Percentiles rank a stretch among this genome's conserved stretches.
Evolutionary conservation across 257 asterid species (phyloP).

Genomic region (Primulina huaijiensis): DNA sequence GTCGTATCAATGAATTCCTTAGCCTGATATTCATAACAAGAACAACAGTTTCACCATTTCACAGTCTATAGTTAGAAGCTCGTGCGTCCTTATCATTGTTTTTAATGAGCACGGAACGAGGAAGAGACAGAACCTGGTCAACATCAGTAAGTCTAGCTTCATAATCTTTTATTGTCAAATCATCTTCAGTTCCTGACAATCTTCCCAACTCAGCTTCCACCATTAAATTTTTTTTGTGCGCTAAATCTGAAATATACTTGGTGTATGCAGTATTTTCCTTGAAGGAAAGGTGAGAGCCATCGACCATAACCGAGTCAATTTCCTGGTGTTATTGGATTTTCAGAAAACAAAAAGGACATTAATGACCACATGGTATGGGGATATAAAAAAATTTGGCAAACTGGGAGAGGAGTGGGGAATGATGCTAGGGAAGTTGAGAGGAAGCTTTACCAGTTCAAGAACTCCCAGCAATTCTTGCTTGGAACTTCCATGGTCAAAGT

Average conservation of each 20-base stretch:
- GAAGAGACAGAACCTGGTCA: conserved; percentile 50
- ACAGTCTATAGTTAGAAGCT: not conserved
- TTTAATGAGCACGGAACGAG: not conserved
- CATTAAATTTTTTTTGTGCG: conserved; percentile 56
- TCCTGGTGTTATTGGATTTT: conserved; percentile 53
- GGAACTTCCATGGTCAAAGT: conserved; percentile 95
- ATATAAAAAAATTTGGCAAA: conserved; percentile 3
- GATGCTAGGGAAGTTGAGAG: conserved; percentile 14
- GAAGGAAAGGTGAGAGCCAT: conserved; percentile 84
- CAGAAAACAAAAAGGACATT: not conserved
- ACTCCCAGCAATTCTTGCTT: conserved; percentile 77
- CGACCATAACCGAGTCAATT: conserved; percentile 91
- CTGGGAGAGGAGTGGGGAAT: not conserved
- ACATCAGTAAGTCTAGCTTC: conserved; percentile 86
- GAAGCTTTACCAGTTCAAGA: conserved; percentile 68
- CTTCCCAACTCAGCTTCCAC: conserved; percentile 99
- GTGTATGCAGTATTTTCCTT: conserved; percentile 73
- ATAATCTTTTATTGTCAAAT: conserved; percentile 81
- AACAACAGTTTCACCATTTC: conserved; percentile 12
- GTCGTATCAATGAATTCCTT: conserved; percentile 78
- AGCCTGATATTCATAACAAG: conserved; percentile 60
- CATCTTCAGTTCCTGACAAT: conserved; percentile 97
- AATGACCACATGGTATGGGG: conserved; percentile 7
- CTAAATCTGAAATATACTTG: conserved; percentile 57
- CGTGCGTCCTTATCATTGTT: conserved; percentile 2